Evolutionary conservation across 257 asterid genomes (phyloP).

Genomic region (Penstemon eatonii): DNA sequence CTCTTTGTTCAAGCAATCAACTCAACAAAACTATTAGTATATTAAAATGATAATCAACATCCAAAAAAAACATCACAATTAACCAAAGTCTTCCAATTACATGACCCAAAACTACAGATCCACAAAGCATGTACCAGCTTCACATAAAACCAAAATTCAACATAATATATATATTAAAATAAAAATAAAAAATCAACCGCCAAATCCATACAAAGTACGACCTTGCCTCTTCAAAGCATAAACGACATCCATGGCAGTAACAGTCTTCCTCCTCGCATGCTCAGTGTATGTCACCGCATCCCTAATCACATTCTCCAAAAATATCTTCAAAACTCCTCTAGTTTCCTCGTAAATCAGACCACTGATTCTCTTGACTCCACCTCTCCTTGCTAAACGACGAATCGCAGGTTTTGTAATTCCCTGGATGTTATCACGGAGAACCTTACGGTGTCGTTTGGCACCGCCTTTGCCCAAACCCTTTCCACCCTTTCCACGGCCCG

Average conservation of each 20-base stretch:
- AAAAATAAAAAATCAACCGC: slow-evolving; percentile 28
- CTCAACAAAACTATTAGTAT: no score
- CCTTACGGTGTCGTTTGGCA: slow-evolving; percentile 53
- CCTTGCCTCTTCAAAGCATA: slow-evolving; percentile 53
- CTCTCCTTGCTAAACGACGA: slow-evolving; percentile 53
- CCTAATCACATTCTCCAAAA: slow-evolving; percentile 44
- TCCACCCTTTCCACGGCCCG: slow-evolving; percentile 51
- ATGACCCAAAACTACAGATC: slow-evolving; percentile 10
- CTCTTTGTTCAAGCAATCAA: no score
- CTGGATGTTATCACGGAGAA: slow-evolving; percentile 49
- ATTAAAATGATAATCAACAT: no score
- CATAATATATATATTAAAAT: background rate
- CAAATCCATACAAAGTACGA: slow-evolving; percentile 45
- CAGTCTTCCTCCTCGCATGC: slow-evolving; percentile 51
- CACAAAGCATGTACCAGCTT: no score
- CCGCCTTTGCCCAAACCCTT: slow-evolving; percentile 52
- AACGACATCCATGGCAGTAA: slow-evolving; percentile 52
- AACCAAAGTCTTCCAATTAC: no score
- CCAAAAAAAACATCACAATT: no score
- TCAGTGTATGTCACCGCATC: slow-evolving; percentile 50
- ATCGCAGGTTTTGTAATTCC: slow-evolving; percentile 52
- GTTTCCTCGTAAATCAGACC: slow-evolving; percentile 50
- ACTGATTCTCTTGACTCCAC: slow-evolving; percentile 53
- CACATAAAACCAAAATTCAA: background rate
- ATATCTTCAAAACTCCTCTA: slow-evolving; percentile 50